These are phyloP conservation scores for Cytospora mali DNA, from an alignment of 2,329 filamentous ascomycete genomes.

Conservation along the genomic window DNA sequence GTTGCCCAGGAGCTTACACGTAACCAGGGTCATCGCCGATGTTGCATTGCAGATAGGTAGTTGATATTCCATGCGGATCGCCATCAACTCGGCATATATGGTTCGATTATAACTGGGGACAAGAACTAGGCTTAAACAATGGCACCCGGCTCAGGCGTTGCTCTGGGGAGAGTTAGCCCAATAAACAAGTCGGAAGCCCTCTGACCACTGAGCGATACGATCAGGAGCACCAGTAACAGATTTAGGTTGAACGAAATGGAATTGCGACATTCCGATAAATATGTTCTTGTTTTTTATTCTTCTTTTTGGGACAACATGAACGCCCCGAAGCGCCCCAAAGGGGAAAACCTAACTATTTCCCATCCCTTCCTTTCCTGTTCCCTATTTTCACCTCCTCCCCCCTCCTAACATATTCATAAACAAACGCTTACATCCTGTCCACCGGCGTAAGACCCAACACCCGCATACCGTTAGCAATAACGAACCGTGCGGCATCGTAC, in stretches of 20 bases:
- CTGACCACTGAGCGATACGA: too few relatives aligned
- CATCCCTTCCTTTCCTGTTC: too few relatives aligned
- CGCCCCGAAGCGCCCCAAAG: background rate
- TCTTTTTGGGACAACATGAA: background rate
- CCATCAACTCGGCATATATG: too few relatives aligned
- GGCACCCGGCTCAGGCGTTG: too few relatives aligned
- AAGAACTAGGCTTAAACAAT: too few relatives aligned
- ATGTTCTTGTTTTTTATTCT: background rate
- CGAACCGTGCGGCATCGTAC: conserved; percentile 74
- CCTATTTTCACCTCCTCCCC: background rate
- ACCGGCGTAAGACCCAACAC: conserved; percentile 78
- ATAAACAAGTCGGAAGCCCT: background rate
- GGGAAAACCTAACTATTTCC: background rate
- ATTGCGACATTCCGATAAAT: background rate
- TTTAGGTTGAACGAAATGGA: background rate
- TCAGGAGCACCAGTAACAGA: background rate
- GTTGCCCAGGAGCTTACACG: too few relatives aligned
- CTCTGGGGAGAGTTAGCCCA: too few relatives aligned
- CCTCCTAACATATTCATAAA: background rate
- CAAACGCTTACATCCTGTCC: conserved; percentile 50
- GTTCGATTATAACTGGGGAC: too few relatives aligned
- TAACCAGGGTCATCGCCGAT: background rate
- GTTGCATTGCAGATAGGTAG: background rate
- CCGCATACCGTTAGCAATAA: conserved; percentile 81
- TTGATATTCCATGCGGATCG: too few relatives aligned